Evolutionary conservation across 2,329 filamentous ascomycete genomes (phyloP).

Genomic region (Didymella sp.): DNA sequence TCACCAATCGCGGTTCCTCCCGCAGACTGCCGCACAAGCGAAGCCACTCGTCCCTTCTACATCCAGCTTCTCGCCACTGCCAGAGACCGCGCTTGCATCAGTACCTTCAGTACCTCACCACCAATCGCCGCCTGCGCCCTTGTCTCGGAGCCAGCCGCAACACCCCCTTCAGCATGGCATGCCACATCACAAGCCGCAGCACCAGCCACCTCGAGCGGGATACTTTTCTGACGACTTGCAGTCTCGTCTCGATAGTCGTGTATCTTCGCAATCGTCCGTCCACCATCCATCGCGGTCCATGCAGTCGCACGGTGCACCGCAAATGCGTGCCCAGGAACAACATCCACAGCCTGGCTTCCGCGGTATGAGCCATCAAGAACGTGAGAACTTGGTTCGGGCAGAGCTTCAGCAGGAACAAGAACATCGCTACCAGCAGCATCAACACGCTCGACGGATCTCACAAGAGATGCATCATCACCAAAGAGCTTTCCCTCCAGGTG

Average conservation of each 20-base stretch:
- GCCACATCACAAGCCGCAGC: slow-evolving; percentile 40
- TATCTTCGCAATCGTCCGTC: slow-evolving; percentile 37
- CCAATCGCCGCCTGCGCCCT: slow-evolving; percentile 40
- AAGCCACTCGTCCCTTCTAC: slow-evolving; percentile 37
- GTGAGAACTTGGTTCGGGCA: slow-evolving; percentile 31
- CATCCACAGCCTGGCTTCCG: slow-evolving; percentile 38
- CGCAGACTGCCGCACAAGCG: slow-evolving; percentile 41
- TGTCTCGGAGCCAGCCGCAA: slow-evolving; percentile 34
- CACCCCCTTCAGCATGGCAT: slow-evolving; percentile 38
- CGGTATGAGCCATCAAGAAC: slow-evolving; percentile 36
- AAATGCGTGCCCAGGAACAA: slow-evolving; percentile 39
- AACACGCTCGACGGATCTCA: slow-evolving; percentile 43
- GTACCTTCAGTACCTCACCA: slow-evolving; percentile 39
- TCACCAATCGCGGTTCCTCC: slow-evolving; percentile 41
- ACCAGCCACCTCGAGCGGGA: slow-evolving; percentile 43
- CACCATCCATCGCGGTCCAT: slow-evolving; percentile 31
- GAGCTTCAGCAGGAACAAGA: slow-evolving; percentile 45
- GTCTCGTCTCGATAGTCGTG: slow-evolving; percentile 39
- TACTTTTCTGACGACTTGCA: slow-evolving; percentile 48
- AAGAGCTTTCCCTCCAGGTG: slow-evolving; percentile 33
- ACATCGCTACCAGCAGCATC: slow-evolving; percentile 36
- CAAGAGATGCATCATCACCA: slow-evolving; percentile 40
- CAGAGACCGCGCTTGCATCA: slow-evolving; percentile 39
- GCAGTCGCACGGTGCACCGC: slow-evolving; percentile 39
- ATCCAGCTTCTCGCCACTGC: slow-evolving; percentile 28